These are phyloP conservation scores for Magnolia officinalis DNA, from an alignment of 164 flowering plant species.

Conservation along the genomic window DNA sequence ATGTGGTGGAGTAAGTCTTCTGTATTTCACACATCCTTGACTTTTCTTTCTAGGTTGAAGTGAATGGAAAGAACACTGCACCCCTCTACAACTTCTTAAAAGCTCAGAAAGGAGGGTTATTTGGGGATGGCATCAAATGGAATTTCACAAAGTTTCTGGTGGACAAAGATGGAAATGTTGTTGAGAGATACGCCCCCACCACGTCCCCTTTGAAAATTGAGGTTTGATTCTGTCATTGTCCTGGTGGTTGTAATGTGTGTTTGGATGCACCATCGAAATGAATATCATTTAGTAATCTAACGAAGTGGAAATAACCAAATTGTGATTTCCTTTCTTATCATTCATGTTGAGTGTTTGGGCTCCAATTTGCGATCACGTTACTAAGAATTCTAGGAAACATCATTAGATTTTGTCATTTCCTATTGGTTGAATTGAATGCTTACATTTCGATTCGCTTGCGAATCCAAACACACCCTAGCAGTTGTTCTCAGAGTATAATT, in stretches of 20 bases:
- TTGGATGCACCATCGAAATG: no score
- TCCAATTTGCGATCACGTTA: no score
- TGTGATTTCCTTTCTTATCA: no score
- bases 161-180: constrained; percentile 76
- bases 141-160: constrained; percentile 93
- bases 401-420: no score
- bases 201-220: constrained; percentile 79
- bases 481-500: neutral
- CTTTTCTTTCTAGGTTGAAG: constrained; percentile 53
- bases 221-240: constrained; percentile 34
- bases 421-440: no score
- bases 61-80: constrained; percentile 76
- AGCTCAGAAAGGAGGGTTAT: constrained; percentile 63
- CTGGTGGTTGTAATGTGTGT: neutral
- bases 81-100: constrained; percentile 79
- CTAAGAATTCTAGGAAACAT: no score
- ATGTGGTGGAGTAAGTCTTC: neutral
- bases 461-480: neutral
- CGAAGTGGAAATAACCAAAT: no score
- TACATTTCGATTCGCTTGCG: no score
- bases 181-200: constrained; percentile 70
- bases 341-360: no score
- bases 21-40: neutral
- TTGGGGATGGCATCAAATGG: constrained; percentile 84
- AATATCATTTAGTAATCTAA: no score